These are phyloP conservation scores for Hippophae gyantsensis DNA, from an alignment of 306 rosid genomes.

Conservation along the genomic window DNA sequence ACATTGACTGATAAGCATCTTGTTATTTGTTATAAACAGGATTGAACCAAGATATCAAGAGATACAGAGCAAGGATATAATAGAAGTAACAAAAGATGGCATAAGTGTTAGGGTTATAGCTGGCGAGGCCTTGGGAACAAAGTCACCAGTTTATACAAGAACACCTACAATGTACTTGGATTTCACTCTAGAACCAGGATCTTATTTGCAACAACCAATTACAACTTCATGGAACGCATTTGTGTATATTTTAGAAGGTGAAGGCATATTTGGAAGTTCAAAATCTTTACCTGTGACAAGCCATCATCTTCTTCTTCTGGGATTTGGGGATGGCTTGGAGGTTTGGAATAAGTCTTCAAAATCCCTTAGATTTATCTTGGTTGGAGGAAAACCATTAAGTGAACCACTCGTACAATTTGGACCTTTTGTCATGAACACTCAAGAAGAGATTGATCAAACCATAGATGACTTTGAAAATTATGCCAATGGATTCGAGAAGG, in stretches of 20 bases:
- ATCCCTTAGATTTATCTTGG: constrained; percentile 57
- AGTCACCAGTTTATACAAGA: constrained; percentile 76
- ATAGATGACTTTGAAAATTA: constrained; percentile 78
- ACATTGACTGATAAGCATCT: neutral
- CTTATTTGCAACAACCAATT: constrained; percentile 59
- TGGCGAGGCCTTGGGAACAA: constrained; percentile 78
- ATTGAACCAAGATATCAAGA: constrained; percentile 93
- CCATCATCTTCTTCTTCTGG: constrained; percentile 74
- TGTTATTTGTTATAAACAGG: constrained; percentile 31
- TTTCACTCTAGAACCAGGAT: constrained; percentile 70
- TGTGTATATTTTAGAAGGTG: constrained; percentile 81
- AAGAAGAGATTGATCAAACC: constrained; percentile 78
- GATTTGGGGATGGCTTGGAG: constrained; percentile 72
- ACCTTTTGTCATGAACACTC: constrained; percentile 96
- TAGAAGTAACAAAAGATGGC: constrained; percentile 62
- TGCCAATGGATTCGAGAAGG: constrained; percentile 87
- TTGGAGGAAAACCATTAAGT: constrained; percentile 82
- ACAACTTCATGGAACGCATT: constrained; percentile 84
- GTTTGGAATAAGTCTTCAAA: constrained; percentile 73
- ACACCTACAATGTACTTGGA: constrained; percentile 94
- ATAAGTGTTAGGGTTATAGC: constrained; percentile 79
- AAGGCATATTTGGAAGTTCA: constrained; percentile 58
- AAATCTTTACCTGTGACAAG: constrained; percentile 35
- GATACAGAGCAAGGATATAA: constrained; percentile 58
- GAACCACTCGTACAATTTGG: constrained; percentile 78